Percentiles rank a stretch among this genome's conserved stretches.
These are phyloP conservation scores for Solanum chacoense DNA, from an alignment of 305 asterid species.

Conservation along the genomic window DNA sequence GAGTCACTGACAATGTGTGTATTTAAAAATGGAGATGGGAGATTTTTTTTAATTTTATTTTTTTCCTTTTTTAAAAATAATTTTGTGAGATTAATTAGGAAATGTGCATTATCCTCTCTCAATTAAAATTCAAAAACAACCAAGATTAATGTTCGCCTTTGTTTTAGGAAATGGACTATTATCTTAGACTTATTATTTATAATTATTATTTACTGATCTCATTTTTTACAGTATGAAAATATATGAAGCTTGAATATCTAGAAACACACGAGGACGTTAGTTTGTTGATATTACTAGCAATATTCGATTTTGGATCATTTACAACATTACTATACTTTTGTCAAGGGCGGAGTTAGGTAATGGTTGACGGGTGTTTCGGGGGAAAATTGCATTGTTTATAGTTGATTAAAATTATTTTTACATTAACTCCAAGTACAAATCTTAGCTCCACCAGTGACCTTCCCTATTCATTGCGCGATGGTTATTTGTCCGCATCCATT, in stretches of 20 bases:
- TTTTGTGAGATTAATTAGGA: neutral
- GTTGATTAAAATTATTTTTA: no score
- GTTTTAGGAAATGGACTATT: neutral
- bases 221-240: no score
- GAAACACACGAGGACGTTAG: neutral
- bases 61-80: no score
- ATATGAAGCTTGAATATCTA: neutral
- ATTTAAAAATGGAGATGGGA: neutral
- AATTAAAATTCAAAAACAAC: neutral
- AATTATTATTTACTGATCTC: no score
- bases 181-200: no score
- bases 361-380: accelerated
- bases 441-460: neutral
- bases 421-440: neutral
- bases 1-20: neutral
- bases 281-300: no score
- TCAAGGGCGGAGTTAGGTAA: neutral
- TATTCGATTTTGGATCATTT: neutral
- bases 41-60: no score
- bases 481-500: neutral
- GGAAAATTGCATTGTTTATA: no score
- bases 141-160: neutral
- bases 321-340: neutral
- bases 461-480: no score
- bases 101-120: neutral